These are phyloP conservation scores for Epichloe uncinata DNA, from an alignment of 2,329 filamentous ascomycete genomes.

Conservation along the genomic window DNA sequence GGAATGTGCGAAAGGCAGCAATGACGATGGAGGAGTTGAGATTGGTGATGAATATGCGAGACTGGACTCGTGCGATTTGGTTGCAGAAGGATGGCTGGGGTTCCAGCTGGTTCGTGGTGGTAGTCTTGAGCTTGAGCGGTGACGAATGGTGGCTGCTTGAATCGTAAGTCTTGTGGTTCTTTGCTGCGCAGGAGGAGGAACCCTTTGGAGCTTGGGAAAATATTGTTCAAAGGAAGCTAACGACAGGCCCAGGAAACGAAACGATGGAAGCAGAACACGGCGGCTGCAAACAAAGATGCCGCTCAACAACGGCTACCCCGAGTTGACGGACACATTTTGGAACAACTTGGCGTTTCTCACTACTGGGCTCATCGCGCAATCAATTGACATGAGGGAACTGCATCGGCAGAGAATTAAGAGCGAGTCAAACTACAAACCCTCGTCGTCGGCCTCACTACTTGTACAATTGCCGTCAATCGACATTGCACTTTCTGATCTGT, in stretches of 20 bases:
- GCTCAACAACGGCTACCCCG: slow-evolving; percentile 29
- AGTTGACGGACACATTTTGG: slow-evolving; percentile 38
- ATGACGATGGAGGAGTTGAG: slow-evolving; percentile 42
- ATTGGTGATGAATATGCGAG: slow-evolving; percentile 47
- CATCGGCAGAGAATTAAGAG: slow-evolving; percentile 31
- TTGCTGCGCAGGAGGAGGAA: background rate
- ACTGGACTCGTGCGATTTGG: slow-evolving; percentile 52
- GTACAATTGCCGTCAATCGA: slow-evolving; percentile 35
- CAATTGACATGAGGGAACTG: slow-evolving; percentile 34
- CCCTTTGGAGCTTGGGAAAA: slow-evolving; percentile 2
- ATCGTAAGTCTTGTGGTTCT: slow-evolving; percentile 29
- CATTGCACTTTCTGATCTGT: slow-evolving; percentile 34
- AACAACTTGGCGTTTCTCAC: slow-evolving; percentile 35
- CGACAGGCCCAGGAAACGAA: slow-evolving; percentile 9
- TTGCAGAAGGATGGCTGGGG: slow-evolving; percentile 62
- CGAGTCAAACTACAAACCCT: slow-evolving; percentile 19
- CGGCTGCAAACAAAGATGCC: slow-evolving; percentile 27
- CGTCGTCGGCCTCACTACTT: slow-evolving; percentile 27
- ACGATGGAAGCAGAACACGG: slow-evolving; percentile 12
- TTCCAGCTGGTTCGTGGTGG: slow-evolving; percentile 56
- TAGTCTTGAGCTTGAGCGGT: slow-evolving; percentile 56
- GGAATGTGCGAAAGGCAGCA: slow-evolving; percentile 39
- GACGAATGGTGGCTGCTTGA: slow-evolving; percentile 70
- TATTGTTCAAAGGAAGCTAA: background rate
- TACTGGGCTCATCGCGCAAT: slow-evolving; percentile 37